Conservation (phyloP, 208 protist genomes). For the Leishmania tropica region DNA sequence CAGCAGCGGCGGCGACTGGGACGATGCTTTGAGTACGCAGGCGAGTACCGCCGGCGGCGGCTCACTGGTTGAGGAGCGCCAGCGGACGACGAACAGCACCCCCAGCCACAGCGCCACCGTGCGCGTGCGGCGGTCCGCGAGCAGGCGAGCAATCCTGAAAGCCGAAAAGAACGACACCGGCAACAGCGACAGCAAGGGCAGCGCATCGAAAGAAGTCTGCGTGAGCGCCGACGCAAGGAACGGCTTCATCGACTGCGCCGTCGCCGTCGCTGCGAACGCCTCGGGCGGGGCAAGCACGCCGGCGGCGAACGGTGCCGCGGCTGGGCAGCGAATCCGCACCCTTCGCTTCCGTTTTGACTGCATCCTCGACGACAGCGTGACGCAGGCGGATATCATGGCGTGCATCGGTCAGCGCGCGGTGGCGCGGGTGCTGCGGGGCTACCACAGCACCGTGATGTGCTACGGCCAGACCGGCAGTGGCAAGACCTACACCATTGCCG, state of each 20-base stretch:
- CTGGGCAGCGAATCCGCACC: slow-evolving; percentile 4
- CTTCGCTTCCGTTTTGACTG: slow-evolving; percentile 68
- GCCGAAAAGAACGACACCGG: not conserved
- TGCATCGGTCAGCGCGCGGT: slow-evolving; percentile 59
- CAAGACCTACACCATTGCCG: slow-evolving; percentile 89
- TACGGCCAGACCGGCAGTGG: slow-evolving; percentile 94
- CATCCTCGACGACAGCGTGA: slow-evolving; percentile 55
- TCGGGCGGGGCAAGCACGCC: not conserved
- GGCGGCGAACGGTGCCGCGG: not conserved
- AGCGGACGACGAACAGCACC: not conserved
- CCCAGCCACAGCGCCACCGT: not conserved
- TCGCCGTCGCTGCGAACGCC: not conserved
- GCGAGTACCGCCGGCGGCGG: not conserved
- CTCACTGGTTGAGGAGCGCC: not conserved
- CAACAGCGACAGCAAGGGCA: not conserved
- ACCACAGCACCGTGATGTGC: slow-evolving; percentile 84
- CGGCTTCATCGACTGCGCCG: slow-evolving; percentile 38
- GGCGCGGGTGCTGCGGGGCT: slow-evolving; percentile 66
- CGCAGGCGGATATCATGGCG: slow-evolving; percentile 73
- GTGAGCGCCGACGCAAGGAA: slow-evolving; percentile 18
- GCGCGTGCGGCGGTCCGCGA: not conserved
- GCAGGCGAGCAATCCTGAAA: not conserved
- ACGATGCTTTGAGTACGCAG: not conserved
- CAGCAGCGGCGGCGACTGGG: not conserved
- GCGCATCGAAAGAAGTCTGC: slow-evolving; percentile 11